Base-by-base conservation (phyloP, 257 asterid genomes). In the Primulina huaijiensis region DNA sequence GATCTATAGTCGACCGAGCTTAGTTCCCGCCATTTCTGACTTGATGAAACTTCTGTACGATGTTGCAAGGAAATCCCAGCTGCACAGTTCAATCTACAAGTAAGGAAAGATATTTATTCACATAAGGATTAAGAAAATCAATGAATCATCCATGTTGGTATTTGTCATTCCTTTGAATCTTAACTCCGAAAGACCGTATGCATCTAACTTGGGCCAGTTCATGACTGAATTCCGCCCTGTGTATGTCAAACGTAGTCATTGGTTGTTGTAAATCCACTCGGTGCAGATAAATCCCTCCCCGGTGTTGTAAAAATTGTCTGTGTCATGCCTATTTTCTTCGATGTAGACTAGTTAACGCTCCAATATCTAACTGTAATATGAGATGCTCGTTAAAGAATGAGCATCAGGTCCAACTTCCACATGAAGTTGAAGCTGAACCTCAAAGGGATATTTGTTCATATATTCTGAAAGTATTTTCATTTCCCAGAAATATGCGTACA, bases 311-410 rank as follows among this genome's bases (percentile, higher is more conserved):
- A 17, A 16, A 50, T 17, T 16, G 57, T 43, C 0, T 57, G 53
- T 69, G 61, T 11, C 67, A 38, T 50, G 31, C 52, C 53, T 30
- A 40, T 14, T 60, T 20, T 60, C 58, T 35, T 55, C 43, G 27
- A 33, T 25, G 20, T 72, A 37, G 34, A 65, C 29, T 9, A n/a
- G 8, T 40, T 40, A 38, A 27, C 10, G 25, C 12, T 61, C 62
- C 62, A 56, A 19, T 16, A 50, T 9, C 59, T 72, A 65, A 37
- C 3, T 23, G 5, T n/a, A 29, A 7, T 23, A 59, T 72, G 29
- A 23, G 21, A 29, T 62, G 55, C 16, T 53, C 34, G 14, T 33
- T 12, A 6, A 16, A 65, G 17, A 46, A 27, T 8, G 14, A 30
- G 53, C 29, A 14, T n/a, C n/a, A n/a, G n/a, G 38, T 27, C 66